Conservation (phyloP, 805 yeast genomes). For the Lachancea sp. region DNA sequence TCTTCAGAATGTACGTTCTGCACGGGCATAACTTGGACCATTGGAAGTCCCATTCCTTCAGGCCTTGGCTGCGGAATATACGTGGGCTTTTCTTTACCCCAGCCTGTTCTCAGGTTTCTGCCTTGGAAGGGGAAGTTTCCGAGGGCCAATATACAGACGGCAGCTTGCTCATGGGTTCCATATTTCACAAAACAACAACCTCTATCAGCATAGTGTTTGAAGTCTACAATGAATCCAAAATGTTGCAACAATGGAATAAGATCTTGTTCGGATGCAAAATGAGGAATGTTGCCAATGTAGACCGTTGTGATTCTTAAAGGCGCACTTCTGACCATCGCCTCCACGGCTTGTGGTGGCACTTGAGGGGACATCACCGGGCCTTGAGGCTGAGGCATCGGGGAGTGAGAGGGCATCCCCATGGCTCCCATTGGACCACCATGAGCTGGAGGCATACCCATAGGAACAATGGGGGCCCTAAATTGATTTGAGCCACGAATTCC, state of each 20-base stretch:
- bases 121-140: slow-evolving; percentile 67
- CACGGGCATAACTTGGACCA: slow-evolving; percentile 8
- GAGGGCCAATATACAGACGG: slow-evolving; percentile 76
- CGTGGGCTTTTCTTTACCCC: slow-evolving; percentile 64
- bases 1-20: slow-evolving; percentile 1
- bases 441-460: slow-evolving; percentile 21
- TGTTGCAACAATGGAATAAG: slow-evolving; percentile 66
- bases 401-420: slow-evolving; percentile 14
- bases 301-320: slow-evolving; percentile 69
- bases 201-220: slow-evolving; percentile 69
- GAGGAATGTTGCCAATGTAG: slow-evolving; percentile 79
- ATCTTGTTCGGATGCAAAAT: slow-evolving; percentile 65
- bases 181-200: slow-evolving; percentile 88
- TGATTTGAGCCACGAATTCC: slow-evolving; percentile 24
- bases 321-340: slow-evolving; percentile 65
- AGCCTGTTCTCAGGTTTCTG: slow-evolving; percentile 72
- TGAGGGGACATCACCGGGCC: slow-evolving; percentile 30
- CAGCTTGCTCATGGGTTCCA: slow-evolving; percentile 84
- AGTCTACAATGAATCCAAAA: slow-evolving; percentile 77
- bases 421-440: slow-evolving; percentile 20
- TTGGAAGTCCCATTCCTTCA: slow-evolving; percentile 15
- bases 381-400: slow-evolving; percentile 14
- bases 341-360: slow-evolving; percentile 52
- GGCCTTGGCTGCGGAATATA: slow-evolving; percentile 27
- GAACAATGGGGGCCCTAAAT: slow-evolving; percentile 12